Evolutionary conservation across 2,329 filamentous ascomycete genomes (phyloP), one percentile per base, ranked within the genome.

Genomic region (Neopestalotiopsis sp.): DNA sequence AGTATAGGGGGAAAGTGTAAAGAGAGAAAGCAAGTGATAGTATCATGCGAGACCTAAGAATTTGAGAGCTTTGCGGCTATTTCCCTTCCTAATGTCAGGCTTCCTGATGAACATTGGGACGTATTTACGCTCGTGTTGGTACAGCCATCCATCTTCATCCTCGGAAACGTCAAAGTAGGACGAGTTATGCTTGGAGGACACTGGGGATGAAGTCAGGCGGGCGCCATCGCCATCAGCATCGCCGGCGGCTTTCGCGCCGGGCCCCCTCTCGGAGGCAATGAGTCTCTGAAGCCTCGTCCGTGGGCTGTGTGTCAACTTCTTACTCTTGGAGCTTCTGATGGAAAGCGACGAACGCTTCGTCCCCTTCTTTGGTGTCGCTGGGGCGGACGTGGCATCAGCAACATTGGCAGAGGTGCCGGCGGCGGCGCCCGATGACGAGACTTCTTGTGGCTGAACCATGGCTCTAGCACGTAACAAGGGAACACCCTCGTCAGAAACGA

Each of bases 61-160:
- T 75, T 86, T 87, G 66, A 88, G 80, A 6, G 86, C 86, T 75
- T 88, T 88, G 7, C 82, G 80, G 64, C 80, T 86, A 68, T 82
- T 84, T 1, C 79, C 81, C 74, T 82, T 83, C 17, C 76, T 78
- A 34, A 74, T 71, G 12, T 73, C 73, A 2, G 73, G 70, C 69
- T 79, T 82, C 67, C 78, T 77, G 74, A 83, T 74, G 49, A 83
- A 84, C 30, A 87, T 79, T 4, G 86, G 86, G 84, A 88, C 87
- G 40, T 88, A 81, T 56, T 85, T 80, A 40, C 84, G 81, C 75
- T 86, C 85, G 68, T 88, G 85, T 28, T 80, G 72, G 68, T 86
- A 83, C 69, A 84, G 81, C 62, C 82, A 79, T 69, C 79, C 81
- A 30, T 86, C 84, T 13, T 71, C 74, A 20, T 74, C 76, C 53